These are phyloP conservation scores for Xylariaceae sp. DNA, from an alignment of 2,329 filamentous ascomycete species.

Conservation along the genomic window DNA sequence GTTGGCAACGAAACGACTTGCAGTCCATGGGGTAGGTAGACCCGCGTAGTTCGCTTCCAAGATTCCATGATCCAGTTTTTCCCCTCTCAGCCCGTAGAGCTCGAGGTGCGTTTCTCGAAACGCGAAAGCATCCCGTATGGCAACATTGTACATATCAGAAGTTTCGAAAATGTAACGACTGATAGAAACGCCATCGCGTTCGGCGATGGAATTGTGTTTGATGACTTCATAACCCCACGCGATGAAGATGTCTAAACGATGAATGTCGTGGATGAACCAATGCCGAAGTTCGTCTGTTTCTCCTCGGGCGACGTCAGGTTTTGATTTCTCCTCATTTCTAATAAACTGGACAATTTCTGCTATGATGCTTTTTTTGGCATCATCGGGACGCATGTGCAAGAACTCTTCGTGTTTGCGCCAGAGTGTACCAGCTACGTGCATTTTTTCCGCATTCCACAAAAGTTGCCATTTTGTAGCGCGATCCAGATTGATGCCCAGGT, in stretches of 20 bases:
- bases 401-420: slow-evolving; percentile 79
- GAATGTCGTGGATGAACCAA: slow-evolving; percentile 78
- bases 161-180: slow-evolving; percentile 65
- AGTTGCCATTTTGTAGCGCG: slow-evolving; percentile 71
- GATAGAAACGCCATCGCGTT: slow-evolving; percentile 50
- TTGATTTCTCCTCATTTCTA: slow-evolving; percentile 70
- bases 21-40: slow-evolving; percentile 87
- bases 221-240: slow-evolving; percentile 76
- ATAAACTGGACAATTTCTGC: slow-evolving; percentile 72
- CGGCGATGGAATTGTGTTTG: slow-evolving; percentile 65
- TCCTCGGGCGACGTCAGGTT: slow-evolving; percentile 58
- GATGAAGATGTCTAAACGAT: slow-evolving; percentile 68
- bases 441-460: slow-evolving; percentile 86
- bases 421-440: slow-evolving; percentile 72
- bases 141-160: slow-evolving; percentile 59
- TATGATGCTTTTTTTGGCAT: slow-evolving; percentile 66
- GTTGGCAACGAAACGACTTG: slow-evolving; percentile 55
- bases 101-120: slow-evolving; percentile 69
- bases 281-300: slow-evolving; percentile 77
- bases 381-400: slow-evolving; percentile 53
- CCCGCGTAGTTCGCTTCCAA: slow-evolving; percentile 60
- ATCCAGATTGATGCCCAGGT: slow-evolving; percentile 62
- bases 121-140: slow-evolving; percentile 62
- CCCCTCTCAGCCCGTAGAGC: slow-evolving; percentile 68
- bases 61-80: slow-evolving; percentile 63